Conservation (phyloP, 345 rosid species). For the Gossypium stocksii region DNA sequence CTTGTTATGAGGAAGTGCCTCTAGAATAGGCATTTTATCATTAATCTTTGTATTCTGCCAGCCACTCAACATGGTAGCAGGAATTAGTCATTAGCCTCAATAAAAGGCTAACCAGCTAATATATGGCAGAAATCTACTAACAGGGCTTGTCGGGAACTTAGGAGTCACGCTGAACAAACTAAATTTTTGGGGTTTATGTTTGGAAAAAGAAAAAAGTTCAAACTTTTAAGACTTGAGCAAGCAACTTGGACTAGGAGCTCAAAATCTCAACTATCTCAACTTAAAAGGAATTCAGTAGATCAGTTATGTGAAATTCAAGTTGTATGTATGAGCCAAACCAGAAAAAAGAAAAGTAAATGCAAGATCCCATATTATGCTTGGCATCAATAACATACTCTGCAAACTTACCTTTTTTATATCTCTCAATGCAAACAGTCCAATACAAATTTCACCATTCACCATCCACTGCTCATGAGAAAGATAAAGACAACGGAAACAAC, state of each 20-base stretch:
- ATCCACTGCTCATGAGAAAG: slow-evolving; percentile 70
- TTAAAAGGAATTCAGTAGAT: background rate
- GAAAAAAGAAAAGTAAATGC: background rate
- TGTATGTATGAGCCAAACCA: background rate
- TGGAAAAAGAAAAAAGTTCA: background rate
- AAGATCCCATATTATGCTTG: background rate
- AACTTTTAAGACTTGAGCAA: background rate
- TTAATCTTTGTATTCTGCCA: background rate
- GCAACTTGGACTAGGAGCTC: background rate
- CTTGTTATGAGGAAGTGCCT: background rate
- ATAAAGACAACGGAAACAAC: slow-evolving; percentile 2
- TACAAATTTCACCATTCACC: slow-evolving; percentile 98
- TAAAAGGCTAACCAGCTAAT: background rate
- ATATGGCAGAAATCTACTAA: background rate
- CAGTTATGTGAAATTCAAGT: background rate
- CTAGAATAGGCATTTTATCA: background rate
- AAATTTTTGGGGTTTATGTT: background rate
- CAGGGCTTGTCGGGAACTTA: background rate
- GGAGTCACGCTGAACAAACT: background rate
- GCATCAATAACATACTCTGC: background rate
- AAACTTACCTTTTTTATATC: slow-evolving; percentile 74
- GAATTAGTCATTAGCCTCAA: background rate
- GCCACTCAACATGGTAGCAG: background rate
- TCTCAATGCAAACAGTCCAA: slow-evolving; percentile 85
- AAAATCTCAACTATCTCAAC: slow-evolving; percentile 4